Percentiles rank a stretch among this genome's conserved stretches.
Evolutionary conservation across 179 eudicot genomes (phyloP).

Genomic region (Pouteria campechiana): DNA sequence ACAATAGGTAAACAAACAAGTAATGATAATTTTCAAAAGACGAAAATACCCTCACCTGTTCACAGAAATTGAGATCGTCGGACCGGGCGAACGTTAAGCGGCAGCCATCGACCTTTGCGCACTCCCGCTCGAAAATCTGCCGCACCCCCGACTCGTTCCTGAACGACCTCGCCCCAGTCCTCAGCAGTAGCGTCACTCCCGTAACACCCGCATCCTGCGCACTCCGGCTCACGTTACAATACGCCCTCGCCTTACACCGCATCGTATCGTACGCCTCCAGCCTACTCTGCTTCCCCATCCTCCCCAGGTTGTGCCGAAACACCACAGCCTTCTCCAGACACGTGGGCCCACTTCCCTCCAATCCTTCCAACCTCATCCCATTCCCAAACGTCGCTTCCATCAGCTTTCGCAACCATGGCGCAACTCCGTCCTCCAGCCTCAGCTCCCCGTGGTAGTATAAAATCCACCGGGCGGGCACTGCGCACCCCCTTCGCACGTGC

Average conservation of each 20-base stretch:
- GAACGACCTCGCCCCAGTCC: constrained; percentile 30
- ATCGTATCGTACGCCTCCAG: constrained; percentile 16
- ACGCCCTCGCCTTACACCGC: constrained; percentile 30
- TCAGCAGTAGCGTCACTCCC: constrained; percentile 29
- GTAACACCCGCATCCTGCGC: constrained; percentile 10
- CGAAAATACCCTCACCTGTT: no score
- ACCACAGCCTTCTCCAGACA: constrained; percentile 34
- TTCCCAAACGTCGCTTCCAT: constrained; percentile 14
- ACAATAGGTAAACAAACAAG: no score
- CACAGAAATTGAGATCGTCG: constrained; percentile 23
- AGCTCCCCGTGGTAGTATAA: constrained; percentile 36
- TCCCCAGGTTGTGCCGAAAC: constrained; percentile 29
- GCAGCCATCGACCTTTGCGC: constrained; percentile 30
- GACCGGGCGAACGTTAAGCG: constrained; percentile 10
- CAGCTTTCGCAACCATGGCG: constrained; percentile 23
- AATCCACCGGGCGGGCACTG: constrained; percentile 28
- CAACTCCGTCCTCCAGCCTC: constrained; percentile 9
- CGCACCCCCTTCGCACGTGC: constrained; percentile 19
- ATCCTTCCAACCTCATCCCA: constrained; percentile 7
- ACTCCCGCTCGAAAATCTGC: constrained; percentile 24
- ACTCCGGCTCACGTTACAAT: constrained; percentile 13
- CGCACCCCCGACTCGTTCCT: constrained; percentile 18
- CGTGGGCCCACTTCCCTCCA: constrained; percentile 8
- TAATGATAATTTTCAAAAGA: no score
- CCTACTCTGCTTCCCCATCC: constrained; percentile 14